Percentiles rank a stretch among this genome's conserved stretches.
phyloP scores from a whole-genome alignment of 306 rosid species.

The Trichosanthes cucumerina region DNA sequence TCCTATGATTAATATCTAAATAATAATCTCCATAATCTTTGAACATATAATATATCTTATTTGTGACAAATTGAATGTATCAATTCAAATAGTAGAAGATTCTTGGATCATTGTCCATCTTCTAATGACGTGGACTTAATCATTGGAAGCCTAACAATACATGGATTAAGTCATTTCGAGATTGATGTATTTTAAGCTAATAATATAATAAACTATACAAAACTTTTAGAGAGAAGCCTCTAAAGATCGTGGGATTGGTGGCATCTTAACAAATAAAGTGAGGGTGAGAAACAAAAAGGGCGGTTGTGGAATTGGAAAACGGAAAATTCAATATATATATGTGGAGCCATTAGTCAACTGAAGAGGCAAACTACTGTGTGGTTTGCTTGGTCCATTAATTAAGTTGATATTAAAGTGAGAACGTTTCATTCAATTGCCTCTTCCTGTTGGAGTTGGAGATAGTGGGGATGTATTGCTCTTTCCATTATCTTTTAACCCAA shows the following conservation, averaged over 20 bases:
- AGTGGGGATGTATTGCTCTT: slow-evolving; percentile 1
- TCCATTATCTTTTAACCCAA: slow-evolving; percentile 2
- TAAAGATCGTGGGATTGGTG: neutral
- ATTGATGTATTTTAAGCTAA: neutral
- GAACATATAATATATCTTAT: neutral
- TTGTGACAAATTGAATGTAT: neutral
- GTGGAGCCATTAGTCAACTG: slow-evolving; percentile 6
- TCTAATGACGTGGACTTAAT: neutral
- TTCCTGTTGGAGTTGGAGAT: slow-evolving; percentile 9
- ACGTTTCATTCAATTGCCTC: neutral
- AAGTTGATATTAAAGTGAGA: neutral
- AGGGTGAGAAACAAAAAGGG: neutral
- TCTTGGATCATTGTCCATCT: neutral
- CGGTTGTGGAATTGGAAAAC: neutral
- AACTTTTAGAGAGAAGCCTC: neutral
- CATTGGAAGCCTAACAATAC: neutral
- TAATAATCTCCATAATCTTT: neutral
- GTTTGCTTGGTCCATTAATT: neutral
- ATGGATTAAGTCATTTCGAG: neutral
- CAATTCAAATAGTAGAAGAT: neutral
- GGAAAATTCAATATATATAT: neutral
- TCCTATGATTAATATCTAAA: neutral
- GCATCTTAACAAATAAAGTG: slow-evolving; percentile 1
- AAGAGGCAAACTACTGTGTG: slow-evolving; percentile 3
- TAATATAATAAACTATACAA: neutral